Base-by-base conservation (phyloP, 768 basidiomycete species). In the Lactifluus echinatus region DNA sequence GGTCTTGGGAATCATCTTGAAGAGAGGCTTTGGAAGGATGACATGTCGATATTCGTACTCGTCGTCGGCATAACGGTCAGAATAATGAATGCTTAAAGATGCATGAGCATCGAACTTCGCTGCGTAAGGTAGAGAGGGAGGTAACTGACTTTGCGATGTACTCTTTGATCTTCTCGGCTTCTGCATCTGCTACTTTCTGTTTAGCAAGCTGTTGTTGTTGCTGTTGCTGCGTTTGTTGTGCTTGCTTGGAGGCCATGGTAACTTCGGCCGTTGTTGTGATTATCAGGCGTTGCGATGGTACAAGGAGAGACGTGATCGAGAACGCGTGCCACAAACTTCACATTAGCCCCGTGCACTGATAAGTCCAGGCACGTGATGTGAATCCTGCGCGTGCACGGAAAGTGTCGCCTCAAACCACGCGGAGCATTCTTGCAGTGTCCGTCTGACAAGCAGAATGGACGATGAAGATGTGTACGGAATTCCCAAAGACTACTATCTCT, bases 21-120 rank as follows among this genome's bases (percentile, higher is more conserved):
- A 79, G 63, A 98, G 83, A 56, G 87, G 89, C 69, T 96, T 96
- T 6, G 95, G 95, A 19, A 99, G 75, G 64, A 96, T 96, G 63
- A 99, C 95, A 71, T 98, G 95, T 56, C 92, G 88, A 69, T 97
- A 98, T 76, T 98, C 94, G 71, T 80, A 96, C 62, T 80, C 73
- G 70, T 95, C 91, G 71, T 98, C 94, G 8, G 89, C 81, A 70
- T 97, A 93, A 61, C 89, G 84, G 71, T 92, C 89, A 59, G 90
- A 93, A 68, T 93, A 93, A 67, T 90, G 85, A 65, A 93, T 93
- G 69, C 89, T 92, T 63, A 21, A 40, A n/a, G n/a, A 26, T 23
- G 12, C 29, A 53, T 44, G 34, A 49, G 56, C 61, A 63, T 43
- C 59, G 55, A 46, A n/a, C n/a, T 12, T 23, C 19, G 21, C 4